These are phyloP conservation scores for Stevia rebaudiana DNA, from an alignment of 140 eudicot genomes.

Conservation along the genomic window DNA sequence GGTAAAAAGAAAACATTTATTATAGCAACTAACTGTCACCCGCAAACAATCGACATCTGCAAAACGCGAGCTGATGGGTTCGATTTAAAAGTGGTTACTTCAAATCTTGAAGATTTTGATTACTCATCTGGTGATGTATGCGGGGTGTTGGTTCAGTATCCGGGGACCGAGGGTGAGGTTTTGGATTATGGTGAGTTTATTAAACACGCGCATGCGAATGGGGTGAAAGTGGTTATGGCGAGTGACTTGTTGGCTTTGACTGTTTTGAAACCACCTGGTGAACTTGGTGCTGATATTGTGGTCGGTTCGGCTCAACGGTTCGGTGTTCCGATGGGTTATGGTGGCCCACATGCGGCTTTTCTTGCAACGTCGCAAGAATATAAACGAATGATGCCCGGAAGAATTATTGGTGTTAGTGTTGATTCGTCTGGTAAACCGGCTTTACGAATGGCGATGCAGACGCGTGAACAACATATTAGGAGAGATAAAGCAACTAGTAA, in stretches of 20 bases:
- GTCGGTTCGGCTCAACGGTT: conserved; percentile 98
- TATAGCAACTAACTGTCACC: conserved; percentile 81
- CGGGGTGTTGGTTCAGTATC: conserved; percentile 94
- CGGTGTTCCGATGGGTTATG: conserved; percentile 99
- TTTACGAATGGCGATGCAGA: conserved; percentile 99
- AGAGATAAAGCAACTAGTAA: conserved; percentile 98
- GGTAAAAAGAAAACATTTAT: conserved; percentile 81
- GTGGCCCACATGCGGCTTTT: conserved; percentile 98
- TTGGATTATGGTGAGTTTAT: conserved; percentile 81
- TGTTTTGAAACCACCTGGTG: conserved; percentile 90
- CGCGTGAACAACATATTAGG: conserved; percentile 94
- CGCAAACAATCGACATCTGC: conserved; percentile 86
- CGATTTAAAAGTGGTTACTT: conserved; percentile 60
- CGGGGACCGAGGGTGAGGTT: conserved; percentile 94
- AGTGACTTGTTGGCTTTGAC: conserved; percentile 92
- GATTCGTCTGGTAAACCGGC: conserved; percentile 93
- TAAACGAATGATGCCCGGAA: conserved; percentile 98
- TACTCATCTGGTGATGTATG: conserved; percentile 87
- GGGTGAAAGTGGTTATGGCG: conserved; percentile 98
- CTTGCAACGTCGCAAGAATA: conserved; percentile 95
- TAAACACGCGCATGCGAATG: conserved; percentile 83
- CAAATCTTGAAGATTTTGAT: conserved; percentile 75
- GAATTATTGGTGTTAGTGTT: conserved; percentile 93
- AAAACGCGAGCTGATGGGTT: conserved; percentile 93
- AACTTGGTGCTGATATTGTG: conserved; percentile 92